These are phyloP conservation scores for Stagonosporopsis tanaceti DNA, from an alignment of 2,329 filamentous ascomycete species.

Conservation along the genomic window DNA sequence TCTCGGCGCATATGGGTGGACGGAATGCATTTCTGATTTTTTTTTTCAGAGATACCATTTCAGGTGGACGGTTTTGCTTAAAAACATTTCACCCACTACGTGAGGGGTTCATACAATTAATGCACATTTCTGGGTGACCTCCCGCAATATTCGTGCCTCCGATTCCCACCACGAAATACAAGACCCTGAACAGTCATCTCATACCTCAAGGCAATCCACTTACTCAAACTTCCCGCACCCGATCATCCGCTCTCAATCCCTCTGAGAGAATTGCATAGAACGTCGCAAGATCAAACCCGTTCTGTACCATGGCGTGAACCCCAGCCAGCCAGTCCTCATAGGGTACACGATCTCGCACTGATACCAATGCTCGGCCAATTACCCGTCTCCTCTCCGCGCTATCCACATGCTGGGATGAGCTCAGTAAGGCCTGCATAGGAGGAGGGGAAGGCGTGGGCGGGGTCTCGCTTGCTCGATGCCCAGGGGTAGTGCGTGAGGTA, in stretches of 20 bases:
- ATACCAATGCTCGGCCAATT: not conserved
- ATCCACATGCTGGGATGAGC: not conserved
- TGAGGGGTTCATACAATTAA: conserved; percentile 2
- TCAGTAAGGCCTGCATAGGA: not conserved
- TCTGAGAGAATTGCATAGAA: not conserved
- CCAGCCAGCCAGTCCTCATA: not conserved
- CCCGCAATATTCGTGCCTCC: not conserved
- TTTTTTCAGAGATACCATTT: conserved; percentile 29
- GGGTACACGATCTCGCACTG: not conserved
- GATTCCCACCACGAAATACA: not conserved
- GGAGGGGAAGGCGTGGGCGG: not conserved
- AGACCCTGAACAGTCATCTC: not conserved
- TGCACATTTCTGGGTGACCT: not conserved
- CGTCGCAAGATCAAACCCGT: not conserved
- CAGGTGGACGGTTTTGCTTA: conserved; percentile 13
- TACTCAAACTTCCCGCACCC: not conserved
- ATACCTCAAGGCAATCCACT: not conserved
- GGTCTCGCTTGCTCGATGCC: not conserved
- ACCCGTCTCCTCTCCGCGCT: not conserved
- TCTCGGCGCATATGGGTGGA: not conserved
- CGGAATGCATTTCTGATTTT: not conserved
- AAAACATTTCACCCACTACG: not conserved
- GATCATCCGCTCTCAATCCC: not conserved
- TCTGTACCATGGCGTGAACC: too few species aligned
- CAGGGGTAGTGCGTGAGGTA: not conserved